Percentiles rank a stretch among this genome's conserved stretches.
These are phyloP conservation scores for Saccharomycopsis javanensis DNA, from an alignment of 805 yeast species.

Conservation along the genomic window DNA sequence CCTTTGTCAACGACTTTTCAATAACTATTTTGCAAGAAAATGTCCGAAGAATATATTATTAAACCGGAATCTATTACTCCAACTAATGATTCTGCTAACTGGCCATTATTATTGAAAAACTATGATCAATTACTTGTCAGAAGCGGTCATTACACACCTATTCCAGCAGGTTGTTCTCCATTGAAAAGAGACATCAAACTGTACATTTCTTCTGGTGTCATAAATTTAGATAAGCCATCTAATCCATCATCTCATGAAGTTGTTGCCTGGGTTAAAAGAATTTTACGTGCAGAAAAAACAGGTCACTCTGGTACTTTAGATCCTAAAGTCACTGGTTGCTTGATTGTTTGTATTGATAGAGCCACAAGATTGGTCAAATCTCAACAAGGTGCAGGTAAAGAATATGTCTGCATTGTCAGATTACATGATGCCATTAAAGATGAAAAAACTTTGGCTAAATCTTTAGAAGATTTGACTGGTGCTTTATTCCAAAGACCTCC, in stretches of 20 bases:
- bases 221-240: constrained; percentile 94
- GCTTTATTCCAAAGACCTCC: constrained; percentile 99
- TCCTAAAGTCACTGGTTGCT: constrained; percentile 97
- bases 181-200: constrained; percentile 86
- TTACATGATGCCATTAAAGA: constrained; percentile 88
- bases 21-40: constrained; percentile 24
- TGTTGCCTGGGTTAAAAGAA: constrained; percentile 98
- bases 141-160: constrained; percentile 95
- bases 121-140: constrained; percentile 90
- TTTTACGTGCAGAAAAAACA: constrained; percentile 90
- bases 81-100: constrained; percentile 77
- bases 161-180: constrained; percentile 92
- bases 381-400: constrained; percentile 99
- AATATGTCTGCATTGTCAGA: constrained; percentile 95
- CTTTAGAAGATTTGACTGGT: constrained; percentile 92
- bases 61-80: constrained; percentile 81
- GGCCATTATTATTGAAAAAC: constrained; percentile 92
- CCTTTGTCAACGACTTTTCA: too few species aligned
- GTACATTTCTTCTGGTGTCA: constrained; percentile 89
- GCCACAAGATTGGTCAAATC: constrained; percentile 97
- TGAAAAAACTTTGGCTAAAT: constrained; percentile 78
- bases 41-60: constrained; percentile 68
- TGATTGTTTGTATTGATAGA: constrained; percentile 95
- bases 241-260: constrained; percentile 99
- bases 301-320: constrained; percentile 99